Percentiles rank a stretch among this genome's conserved stretches.
Conservation (phyloP, 2,329 filamentous ascomycete genomes). For the Rhinocladiella mackenziei region DNA sequence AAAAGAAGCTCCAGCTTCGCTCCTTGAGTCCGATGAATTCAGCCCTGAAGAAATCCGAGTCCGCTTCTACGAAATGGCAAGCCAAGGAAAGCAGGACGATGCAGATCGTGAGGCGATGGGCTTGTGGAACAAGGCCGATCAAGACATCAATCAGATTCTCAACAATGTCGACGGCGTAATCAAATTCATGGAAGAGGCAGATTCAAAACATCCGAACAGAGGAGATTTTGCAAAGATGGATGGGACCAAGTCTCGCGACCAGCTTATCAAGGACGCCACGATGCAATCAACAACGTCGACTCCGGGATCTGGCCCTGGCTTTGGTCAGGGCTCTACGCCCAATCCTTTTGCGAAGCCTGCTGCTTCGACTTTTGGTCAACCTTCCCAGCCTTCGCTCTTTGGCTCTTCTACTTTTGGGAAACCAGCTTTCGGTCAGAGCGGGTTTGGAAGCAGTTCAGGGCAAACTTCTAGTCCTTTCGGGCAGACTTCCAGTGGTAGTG, state of each 20-base stretch:
- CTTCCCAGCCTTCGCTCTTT: too few relatives aligned
- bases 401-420: too few relatives aligned
- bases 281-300: constrained; percentile 13
- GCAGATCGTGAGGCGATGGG: constrained; percentile 51
- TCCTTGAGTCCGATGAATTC: constrained; percentile 84
- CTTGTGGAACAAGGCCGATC: constrained; percentile 60
- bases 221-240: constrained; percentile 55
- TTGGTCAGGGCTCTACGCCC: constrained; percentile 17
- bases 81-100: constrained; percentile 50
- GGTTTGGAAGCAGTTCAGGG: too few relatives aligned
- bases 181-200: constrained; percentile 62
- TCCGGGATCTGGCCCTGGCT: not conserved
- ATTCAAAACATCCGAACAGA: constrained; percentile 71
- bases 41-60: constrained; percentile 84
- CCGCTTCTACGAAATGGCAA: constrained; percentile 62
- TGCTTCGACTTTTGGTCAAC: constrained; percentile 39
- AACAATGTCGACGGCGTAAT: constrained; percentile 68
- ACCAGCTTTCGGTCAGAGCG: too few relatives aligned
- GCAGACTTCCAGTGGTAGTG: constrained; percentile 29
- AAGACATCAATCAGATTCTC: constrained; percentile 69
- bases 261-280: constrained; percentile 35
- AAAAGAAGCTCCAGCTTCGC: constrained; percentile 69
- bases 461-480: constrained; percentile 23
- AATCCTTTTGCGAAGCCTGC: constrained; percentile 32
- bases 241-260: constrained; percentile 24